Percentiles rank a stretch among this genome's conserved stretches.
Evolutionary conservation across 441 rosid species (phyloP).

Genomic region (Erodium moschatum): DNA sequence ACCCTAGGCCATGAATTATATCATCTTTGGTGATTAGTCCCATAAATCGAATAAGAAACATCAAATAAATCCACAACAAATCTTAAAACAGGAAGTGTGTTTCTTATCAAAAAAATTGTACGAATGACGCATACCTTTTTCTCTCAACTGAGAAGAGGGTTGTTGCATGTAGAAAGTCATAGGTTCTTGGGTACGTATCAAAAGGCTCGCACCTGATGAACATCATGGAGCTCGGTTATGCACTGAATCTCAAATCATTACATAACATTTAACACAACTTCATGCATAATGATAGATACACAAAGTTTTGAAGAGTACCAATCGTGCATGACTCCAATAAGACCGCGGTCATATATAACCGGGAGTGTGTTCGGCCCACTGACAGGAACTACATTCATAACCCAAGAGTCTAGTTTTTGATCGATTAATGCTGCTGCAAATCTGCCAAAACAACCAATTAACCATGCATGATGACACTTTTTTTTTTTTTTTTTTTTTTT

Average conservation of each 20-base stretch:
- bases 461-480: too few relatives aligned
- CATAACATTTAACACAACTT: neutral
- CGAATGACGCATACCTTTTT: constrained; percentile 45
- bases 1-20: too few relatives aligned
- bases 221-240: too few relatives aligned
- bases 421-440: constrained; percentile 82
- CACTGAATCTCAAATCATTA: too few relatives aligned
- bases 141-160: constrained; percentile 79
- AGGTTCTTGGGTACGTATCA: constrained; percentile 95
- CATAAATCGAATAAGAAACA: too few relatives aligned
- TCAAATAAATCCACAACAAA: neutral
- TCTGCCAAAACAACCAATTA: constrained; percentile 32
- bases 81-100: neutral
- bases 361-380: constrained; percentile 89
- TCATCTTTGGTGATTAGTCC: too few relatives aligned
- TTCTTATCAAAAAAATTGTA: neutral
- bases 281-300: neutral
- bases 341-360: constrained; percentile 91
- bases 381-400: constrained; percentile 82
- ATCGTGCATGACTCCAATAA: constrained; percentile 88
- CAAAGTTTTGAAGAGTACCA: constrained; percentile 46
- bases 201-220: constrained; percentile 82
- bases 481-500: too few relatives aligned
- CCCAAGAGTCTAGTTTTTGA: constrained; percentile 74
- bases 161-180: constrained; percentile 74